Conservation (phyloP, 371 early-diverging fungal genomes). For the Rhizomucor pusillus region DNA sequence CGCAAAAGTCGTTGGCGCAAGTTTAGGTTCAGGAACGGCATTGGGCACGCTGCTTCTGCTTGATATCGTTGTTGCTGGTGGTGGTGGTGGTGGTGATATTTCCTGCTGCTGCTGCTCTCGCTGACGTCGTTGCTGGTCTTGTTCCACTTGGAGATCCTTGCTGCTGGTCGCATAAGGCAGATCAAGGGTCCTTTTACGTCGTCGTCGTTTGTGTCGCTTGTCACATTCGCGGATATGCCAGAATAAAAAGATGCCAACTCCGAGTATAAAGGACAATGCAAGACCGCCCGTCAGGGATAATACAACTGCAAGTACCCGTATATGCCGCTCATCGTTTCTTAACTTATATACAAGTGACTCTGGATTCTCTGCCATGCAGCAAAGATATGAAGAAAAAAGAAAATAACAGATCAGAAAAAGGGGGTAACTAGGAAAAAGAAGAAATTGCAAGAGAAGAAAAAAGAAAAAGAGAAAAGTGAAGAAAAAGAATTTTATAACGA, state of each 20-base stretch:
- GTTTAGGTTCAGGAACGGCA: too few relatives aligned
- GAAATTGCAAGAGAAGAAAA: slow-evolving; percentile 8
- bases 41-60: neutral
- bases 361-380: neutral
- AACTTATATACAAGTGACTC: slow-evolving; percentile 8
- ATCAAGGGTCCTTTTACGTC: neutral
- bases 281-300: slow-evolving; percentile 23
- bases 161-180: too few relatives aligned
- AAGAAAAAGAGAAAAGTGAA: neutral
- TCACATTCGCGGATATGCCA: slow-evolving; percentile 13
- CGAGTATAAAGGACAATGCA: slow-evolving; percentile 17
- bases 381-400: neutral
- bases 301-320: slow-evolving; percentile 19
- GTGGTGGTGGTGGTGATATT: too few relatives aligned
- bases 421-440: too few relatives aligned
- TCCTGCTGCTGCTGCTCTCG: too few relatives aligned
- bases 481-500: neutral
- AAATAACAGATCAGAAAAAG: neutral
- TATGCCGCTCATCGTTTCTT: slow-evolving; percentile 16
- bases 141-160: too few relatives aligned
- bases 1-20: neutral
- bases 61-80: neutral
- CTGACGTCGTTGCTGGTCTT: too few relatives aligned
- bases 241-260: slow-evolving; percentile 22
- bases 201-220: neutral